phyloP scores from a whole-genome alignment of 2,329 filamentous ascomycete genomes.

The Colletotrichum acutatum region DNA sequence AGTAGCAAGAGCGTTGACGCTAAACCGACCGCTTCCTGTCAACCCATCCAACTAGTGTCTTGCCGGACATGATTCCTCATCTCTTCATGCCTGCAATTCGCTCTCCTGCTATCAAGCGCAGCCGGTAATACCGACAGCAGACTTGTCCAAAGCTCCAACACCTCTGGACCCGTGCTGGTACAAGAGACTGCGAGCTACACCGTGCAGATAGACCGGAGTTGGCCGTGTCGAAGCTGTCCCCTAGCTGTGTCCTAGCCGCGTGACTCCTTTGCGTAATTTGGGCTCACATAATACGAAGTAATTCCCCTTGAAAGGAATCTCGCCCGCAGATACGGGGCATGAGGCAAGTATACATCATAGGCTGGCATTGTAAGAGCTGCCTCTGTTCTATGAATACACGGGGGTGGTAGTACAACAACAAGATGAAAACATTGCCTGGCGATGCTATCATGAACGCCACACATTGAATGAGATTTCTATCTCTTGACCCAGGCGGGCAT shows the following conservation, averaged over 20 bases:
- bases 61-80: background rate
- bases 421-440: background rate
- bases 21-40: background rate
- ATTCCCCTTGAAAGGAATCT: background rate
- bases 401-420: constrained; percentile 29
- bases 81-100: background rate
- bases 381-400: constrained; percentile 35
- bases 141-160: background rate
- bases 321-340: background rate
- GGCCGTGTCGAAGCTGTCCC: background rate
- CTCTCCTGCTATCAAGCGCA: background rate
- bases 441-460: background rate
- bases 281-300: background rate
- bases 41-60: background rate
- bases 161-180: background rate
- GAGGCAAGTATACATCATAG: constrained; percentile 24
- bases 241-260: background rate
- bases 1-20: background rate
- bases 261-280: background rate
- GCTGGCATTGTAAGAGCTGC: constrained; percentile 31
- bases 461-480: constrained; percentile 48
- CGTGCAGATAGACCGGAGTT: background rate
- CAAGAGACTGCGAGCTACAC: background rate
- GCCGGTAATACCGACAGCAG: background rate
- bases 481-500: constrained; percentile 98